Conservation (phyloP, 2,329 filamentous ascomycete species). For the Emmonsiellopsis sp. region DNA sequence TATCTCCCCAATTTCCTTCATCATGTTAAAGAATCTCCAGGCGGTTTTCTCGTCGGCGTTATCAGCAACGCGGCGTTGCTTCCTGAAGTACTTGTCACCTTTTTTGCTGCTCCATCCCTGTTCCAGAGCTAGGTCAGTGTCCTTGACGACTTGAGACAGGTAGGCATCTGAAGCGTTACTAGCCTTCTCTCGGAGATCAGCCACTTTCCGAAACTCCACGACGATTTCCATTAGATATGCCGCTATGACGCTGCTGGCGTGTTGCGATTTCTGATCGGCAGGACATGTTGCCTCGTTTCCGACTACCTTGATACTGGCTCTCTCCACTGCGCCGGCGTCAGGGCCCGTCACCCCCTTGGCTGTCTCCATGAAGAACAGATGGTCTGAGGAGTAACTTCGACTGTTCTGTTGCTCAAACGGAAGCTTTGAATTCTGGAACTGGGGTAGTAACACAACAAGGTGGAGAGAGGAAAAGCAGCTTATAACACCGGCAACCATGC, state of each 20-base stretch:
- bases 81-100: constrained; percentile 12
- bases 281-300: background rate
- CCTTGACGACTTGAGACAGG: background rate
- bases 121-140: constrained; percentile 11
- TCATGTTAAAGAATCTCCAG: constrained; percentile 14
- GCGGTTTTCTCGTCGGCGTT: constrained; percentile 1
- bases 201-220: background rate
- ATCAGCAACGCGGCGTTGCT: constrained; percentile 13
- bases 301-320: background rate
- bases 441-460: too few species aligned
- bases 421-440: too few species aligned
- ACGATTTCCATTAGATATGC: background rate
- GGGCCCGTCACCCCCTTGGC: too few species aligned
- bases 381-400: too few species aligned
- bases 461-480: too few species aligned
- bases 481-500: too few species aligned
- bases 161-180: background rate
- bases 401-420: too few species aligned
- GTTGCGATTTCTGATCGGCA: background rate
- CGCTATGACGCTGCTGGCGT: background rate
- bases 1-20: constrained; percentile 16
- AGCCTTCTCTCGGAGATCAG: background rate
- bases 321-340: too few species aligned
- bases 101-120: constrained; percentile 4
- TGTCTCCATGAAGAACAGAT: too few species aligned